Conservation (phyloP, 2,329 filamentous ascomycete genomes). For the Pseudogymnoascus sp. region DNA sequence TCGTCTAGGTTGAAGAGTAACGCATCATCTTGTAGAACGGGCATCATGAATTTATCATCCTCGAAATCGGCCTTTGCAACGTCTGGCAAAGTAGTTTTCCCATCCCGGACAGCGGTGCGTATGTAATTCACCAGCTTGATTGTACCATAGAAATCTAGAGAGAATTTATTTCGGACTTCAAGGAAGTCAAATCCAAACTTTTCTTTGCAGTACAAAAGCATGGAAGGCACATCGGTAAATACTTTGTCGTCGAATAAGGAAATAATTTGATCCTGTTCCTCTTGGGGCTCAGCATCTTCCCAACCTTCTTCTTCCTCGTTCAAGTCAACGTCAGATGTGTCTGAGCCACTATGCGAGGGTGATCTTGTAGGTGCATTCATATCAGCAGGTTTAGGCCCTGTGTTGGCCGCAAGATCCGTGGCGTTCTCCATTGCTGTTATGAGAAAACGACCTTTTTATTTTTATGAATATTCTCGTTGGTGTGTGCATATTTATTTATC, state of each 20-base stretch:
- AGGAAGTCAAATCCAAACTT: conserved; percentile 61
- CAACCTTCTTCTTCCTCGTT: conserved; percentile 42
- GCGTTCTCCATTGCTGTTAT: conserved; percentile 6
- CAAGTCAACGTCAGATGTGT: conserved; percentile 35
- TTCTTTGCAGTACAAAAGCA: conserved; percentile 62
- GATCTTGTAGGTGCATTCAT: background rate
- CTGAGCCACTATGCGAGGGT: conserved; percentile 28
- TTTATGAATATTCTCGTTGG: background rate
- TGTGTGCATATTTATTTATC: conserved; percentile 1
- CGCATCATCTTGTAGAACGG: conserved; percentile 81
- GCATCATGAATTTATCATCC: conserved; percentile 76
- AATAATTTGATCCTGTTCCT: conserved; percentile 54
- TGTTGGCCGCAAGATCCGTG: background rate
- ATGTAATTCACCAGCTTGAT: conserved; percentile 70
- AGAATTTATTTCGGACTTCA: conserved; percentile 47
- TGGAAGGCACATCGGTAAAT: conserved; percentile 55
- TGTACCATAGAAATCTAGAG: conserved; percentile 63
- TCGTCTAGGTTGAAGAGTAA: conserved; percentile 84
- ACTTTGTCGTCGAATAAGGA: conserved; percentile 61
- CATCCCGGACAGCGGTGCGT: conserved; percentile 39
- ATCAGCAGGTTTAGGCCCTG: background rate
- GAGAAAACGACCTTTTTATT: conserved; percentile 2
- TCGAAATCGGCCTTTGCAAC: conserved; percentile 57
- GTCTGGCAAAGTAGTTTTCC: conserved; percentile 33
- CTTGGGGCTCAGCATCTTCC: conserved; percentile 55